Evolutionary conservation across 2,329 filamentous ascomycete genomes (phyloP).

Genomic region (Cytospora mali): DNA sequence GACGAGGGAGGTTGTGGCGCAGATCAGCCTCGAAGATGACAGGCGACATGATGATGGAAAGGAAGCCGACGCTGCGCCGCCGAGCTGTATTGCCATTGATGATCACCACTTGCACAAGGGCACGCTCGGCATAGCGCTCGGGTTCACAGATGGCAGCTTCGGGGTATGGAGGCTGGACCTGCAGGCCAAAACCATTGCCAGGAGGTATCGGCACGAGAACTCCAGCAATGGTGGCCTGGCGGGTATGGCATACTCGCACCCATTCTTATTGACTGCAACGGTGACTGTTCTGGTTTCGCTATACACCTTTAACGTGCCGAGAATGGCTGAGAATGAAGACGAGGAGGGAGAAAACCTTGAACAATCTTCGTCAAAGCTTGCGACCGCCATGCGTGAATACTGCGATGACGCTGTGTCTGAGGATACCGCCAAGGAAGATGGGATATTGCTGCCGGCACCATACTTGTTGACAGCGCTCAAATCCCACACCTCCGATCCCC

Average conservation of each 20-base stretch:
- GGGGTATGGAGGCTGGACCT: constrained; percentile 66
- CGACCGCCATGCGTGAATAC: constrained; percentile 9
- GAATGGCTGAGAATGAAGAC: constrained; percentile 23
- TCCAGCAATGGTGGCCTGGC: constrained; percentile 68
- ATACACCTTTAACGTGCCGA: constrained; percentile 62
- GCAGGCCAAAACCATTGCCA: constrained; percentile 45
- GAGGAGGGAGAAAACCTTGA: neutral
- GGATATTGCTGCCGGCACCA: constrained; percentile 43
- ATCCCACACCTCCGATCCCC: constrained; percentile 77
- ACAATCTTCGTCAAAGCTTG: constrained; percentile 13
- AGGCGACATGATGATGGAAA: neutral
- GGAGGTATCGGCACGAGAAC: constrained; percentile 60
- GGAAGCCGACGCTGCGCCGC: constrained; percentile 38
- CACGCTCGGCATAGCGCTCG: constrained; percentile 63
- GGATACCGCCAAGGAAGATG: neutral
- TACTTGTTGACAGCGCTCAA: constrained; percentile 74
- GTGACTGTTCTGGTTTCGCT: constrained; percentile 73
- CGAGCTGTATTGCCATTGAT: constrained; percentile 70
- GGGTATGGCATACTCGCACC: constrained; percentile 70
- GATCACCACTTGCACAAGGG: constrained; percentile 47
- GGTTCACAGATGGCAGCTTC: constrained; percentile 73
- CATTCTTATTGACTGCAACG: constrained; percentile 80
- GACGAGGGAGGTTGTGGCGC: constrained; percentile 62
- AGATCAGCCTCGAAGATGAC: constrained; percentile 40
- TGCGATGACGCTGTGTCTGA: neutral